Evolutionary conservation across 2,329 filamentous ascomycete genomes (phyloP).

Genomic region (Hypomyces perniciosus): DNA sequence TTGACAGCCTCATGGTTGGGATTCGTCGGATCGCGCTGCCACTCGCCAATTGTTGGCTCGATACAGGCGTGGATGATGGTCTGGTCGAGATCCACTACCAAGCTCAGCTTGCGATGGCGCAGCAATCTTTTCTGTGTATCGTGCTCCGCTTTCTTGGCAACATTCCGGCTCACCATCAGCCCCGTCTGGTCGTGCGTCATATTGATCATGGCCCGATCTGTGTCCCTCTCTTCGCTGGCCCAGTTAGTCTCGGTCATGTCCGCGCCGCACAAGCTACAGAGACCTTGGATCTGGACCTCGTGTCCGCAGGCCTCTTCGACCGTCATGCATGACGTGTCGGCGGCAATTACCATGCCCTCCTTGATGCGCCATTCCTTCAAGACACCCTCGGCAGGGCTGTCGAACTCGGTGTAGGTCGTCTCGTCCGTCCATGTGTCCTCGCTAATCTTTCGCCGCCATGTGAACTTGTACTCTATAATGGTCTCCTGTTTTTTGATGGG

Average conservation of each 20-base stretch:
- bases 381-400: constrained; percentile 76
- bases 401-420: constrained; percentile 69
- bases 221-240: constrained; percentile 72
- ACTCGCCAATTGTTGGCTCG: constrained; percentile 92
- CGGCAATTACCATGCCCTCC: constrained; percentile 57
- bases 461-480: constrained; percentile 83
- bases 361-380: constrained; percentile 70
- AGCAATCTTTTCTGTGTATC: constrained; percentile 80
- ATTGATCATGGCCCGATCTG: constrained; percentile 83
- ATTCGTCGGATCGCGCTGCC: constrained; percentile 82
- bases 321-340: constrained; percentile 57
- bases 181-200: constrained; percentile 90
- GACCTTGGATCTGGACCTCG: constrained; percentile 81
- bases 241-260: constrained; percentile 92
- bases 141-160: constrained; percentile 77
- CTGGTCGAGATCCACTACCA: constrained; percentile 96
- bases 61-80: constrained; percentile 98
- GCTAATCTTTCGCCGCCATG: constrained; percentile 69
- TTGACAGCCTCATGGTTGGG: constrained; percentile 89
- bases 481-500: constrained; percentile 67
- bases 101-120: constrained; percentile 73
- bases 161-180: constrained; percentile 75
- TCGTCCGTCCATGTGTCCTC: constrained; percentile 56
- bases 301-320: constrained; percentile 90
- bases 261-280: constrained; percentile 89